These are phyloP conservation scores for Lactarius akahatsu DNA, from an alignment of 768 basidiomycete species.

Conservation along the genomic window DNA sequence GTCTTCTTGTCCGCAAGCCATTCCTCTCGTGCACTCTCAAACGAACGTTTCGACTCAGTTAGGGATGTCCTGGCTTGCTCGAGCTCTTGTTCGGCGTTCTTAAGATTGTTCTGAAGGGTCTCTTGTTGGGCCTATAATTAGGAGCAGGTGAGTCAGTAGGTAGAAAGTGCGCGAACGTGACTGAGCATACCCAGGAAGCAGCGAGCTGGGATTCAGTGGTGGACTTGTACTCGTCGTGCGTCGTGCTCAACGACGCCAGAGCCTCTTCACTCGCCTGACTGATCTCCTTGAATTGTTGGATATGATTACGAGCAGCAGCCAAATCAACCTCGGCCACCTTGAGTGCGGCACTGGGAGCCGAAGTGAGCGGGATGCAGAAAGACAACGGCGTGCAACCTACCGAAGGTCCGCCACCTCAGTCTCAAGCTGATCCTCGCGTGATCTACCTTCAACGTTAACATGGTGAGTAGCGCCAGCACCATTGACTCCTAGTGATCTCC, in stretches of 20 bases:
- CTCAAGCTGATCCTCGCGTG: constrained; percentile 77
- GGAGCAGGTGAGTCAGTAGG: constrained; percentile 1
- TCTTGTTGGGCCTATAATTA: constrained; percentile 56
- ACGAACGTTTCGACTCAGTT: constrained; percentile 57
- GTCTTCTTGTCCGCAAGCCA: constrained; percentile 80
- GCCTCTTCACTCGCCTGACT: constrained; percentile 80
- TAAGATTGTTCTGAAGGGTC: constrained; percentile 62
- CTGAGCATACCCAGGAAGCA: constrained; percentile 58
- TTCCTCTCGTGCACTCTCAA: constrained; percentile 66
- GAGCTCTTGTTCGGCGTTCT: constrained; percentile 54
- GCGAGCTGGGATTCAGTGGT: constrained; percentile 69
- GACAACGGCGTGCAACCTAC: constrained; percentile 40
- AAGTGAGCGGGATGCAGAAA: background rate
- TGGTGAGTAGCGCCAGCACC: constrained; percentile 37
- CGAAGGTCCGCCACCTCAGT: constrained; percentile 82
- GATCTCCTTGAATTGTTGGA: constrained; percentile 84
- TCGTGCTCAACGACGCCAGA: constrained; percentile 62
- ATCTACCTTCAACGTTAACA: constrained; percentile 46
- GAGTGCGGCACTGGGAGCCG: constrained; percentile 55
- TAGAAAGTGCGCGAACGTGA: background rate
- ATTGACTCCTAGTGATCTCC: constrained; percentile 44
- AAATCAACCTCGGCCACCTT: constrained; percentile 80
- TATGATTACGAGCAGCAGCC: constrained; percentile 64
- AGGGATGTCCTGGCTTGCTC: constrained; percentile 48
- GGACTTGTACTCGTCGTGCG: constrained; percentile 77